Base-by-base conservation (phyloP, 805 yeast genomes). In the Vanderwaltozyma polyspora region DNA sequence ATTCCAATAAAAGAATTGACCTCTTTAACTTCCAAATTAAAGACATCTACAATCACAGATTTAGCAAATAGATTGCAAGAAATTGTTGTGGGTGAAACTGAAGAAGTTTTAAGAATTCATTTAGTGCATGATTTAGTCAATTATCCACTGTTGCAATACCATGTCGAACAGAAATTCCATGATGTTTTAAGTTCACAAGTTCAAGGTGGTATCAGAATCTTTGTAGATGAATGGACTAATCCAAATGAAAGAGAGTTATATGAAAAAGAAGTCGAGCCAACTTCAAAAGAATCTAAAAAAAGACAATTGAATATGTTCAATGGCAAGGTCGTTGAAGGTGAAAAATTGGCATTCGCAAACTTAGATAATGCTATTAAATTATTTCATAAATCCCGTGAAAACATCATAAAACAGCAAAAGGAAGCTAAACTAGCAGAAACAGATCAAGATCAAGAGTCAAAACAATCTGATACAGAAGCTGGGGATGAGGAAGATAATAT, bases 261-360 rank as follows among this genome's bases (percentile, higher is more conserved):
- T n/a, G 37, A 22, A 21, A 8, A 16, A 2, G 13, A 29, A 21
- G 12, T 16, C 18, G 9, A 17, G 11, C 5, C 19, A 2, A 25
- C 17, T 9, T 18, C n/a, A 12, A 25, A 6, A n/a, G 19, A 23
- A 16, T 28, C 27, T 13, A 31, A 19, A 13, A 28, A 53, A 38
- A 65, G 70, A 21, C 72, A 72, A 32, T 68, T 89, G 47, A 79
- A 79, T 41, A 55, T 82, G 45, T 84, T 86, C 52, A 62, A 68
- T 15, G 96, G 96, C 7, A 79, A 80, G 42, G 49, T 75, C 1
- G 70, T 75, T 29, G 94, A 85, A 55, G 96, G 91, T 11, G 93
- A 82, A 49, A 89, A 91, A 55, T 69, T 91, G 39, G 80, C 93
- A 27, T 68, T 73, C 48, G 97, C 96, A 4, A 87, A 85, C 51